Percentiles rank a stretch among this genome's conserved stretches.
phyloP scores from a whole-genome alignment of 257 asterid genomes.

The Leptodermis oblonga region DNA sequence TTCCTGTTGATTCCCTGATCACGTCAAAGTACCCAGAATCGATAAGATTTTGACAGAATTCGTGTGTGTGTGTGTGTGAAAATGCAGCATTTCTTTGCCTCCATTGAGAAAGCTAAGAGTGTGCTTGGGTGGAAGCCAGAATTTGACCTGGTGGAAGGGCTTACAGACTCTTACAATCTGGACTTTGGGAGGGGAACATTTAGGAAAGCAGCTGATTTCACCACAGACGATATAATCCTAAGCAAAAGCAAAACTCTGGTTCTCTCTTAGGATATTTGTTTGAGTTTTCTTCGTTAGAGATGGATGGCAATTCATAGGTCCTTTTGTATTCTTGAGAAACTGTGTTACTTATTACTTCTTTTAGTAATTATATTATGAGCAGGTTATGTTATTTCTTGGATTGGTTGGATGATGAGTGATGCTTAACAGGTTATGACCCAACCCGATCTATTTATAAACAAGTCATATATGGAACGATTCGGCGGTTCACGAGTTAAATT shows the following conservation, averaged over 20 bases:
- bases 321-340: background rate
- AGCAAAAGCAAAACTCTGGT: slow-evolving; percentile 78
- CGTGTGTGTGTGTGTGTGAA: background rate
- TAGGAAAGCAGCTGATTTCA: slow-evolving; percentile 91
- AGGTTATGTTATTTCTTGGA: no score
- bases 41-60: background rate
- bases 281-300: background rate
- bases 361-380: background rate
- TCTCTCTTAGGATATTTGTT: slow-evolving; percentile 32
- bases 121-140: slow-evolving; percentile 79
- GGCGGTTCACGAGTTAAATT: no score
- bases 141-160: slow-evolving; percentile 71
- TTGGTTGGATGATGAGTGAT: no score
- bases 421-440: no score
- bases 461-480: no score
- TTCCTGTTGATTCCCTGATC: background rate
- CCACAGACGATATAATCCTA: slow-evolving; percentile 88
- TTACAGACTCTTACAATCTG: slow-evolving; percentile 82
- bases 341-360: no score
- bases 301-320: background rate
- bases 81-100: slow-evolving; percentile 93
- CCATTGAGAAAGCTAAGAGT: slow-evolving; percentile 86
- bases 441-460: no score
- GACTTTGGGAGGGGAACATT: slow-evolving; percentile 93
- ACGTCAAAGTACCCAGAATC: background rate